Base-by-base conservation (phyloP, 1,284 basidiomycete species). In the Apiotrichum veenhuisii region DNA sequence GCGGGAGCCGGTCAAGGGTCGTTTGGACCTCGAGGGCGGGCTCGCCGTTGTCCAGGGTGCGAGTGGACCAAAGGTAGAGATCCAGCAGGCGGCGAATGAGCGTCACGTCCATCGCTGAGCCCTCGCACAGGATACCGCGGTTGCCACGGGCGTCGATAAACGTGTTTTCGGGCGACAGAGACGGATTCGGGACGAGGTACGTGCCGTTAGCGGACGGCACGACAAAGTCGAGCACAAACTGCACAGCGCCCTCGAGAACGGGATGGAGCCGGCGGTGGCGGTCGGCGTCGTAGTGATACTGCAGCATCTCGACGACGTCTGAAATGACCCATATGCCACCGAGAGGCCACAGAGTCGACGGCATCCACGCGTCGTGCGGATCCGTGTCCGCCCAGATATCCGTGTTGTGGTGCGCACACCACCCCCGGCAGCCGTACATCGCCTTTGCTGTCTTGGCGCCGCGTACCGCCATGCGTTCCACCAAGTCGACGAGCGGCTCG, bases 391-490 rank as follows among this genome's bases (percentile, higher is more conserved):
- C 23, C 55, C 55, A 57, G 0, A 61, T 8, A 42, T 61, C 55
- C 12, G 59, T 57, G 37, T 54, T 54, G n/a, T 57, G 55, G 36
- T 61, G 59, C 3, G 42, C 43, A 1, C 57, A 51, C 55, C 55
- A 57, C 15, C 59, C 59, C 18, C 44, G 37, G 3, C 55, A 50
- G 5, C 41, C 52, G 37, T 61, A 61, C 55, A 61, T 54, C 9
- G 20, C 20, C 18, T 27, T 4, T 1, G 59, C 59, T 7, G 55
- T 57, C 9, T 34, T 15, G 5, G 9, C 12, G 4, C 59, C 59
- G 17, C 48, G 53, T 22, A 41, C 17, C 1, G 55, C 42, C 23
- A 61, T n/a, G 25, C 50, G 55, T 20, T 52, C 33, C 12, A 61
- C 23, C 2, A 61, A 37, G 5, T 27, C 34, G 14, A 57, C 36